Conservation (phyloP, 106 monocot genomes). For the Xerophyta viscosa region DNA sequence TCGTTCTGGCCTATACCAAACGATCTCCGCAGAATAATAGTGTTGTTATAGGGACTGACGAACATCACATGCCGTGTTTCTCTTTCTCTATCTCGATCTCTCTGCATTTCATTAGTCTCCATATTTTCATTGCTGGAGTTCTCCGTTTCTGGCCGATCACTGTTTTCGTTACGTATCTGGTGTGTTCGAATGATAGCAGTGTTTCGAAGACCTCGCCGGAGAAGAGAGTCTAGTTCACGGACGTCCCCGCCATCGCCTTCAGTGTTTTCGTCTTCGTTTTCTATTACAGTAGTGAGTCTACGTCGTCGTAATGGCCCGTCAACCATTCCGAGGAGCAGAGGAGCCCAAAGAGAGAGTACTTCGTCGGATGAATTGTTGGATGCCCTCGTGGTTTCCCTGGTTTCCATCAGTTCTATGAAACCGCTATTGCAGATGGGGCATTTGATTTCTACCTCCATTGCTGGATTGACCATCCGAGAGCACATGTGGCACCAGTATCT, state of each 20-base stretch:
- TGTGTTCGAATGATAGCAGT: constrained; percentile 34
- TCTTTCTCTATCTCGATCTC: constrained; percentile 17
- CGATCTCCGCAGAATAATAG: constrained; percentile 27
- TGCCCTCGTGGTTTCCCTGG: background rate
- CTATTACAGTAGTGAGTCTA: background rate
- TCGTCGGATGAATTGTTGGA: background rate
- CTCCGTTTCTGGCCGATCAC: constrained; percentile 7
- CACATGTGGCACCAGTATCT: constrained; percentile 45
- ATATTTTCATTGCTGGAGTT: background rate
- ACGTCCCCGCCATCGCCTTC: constrained; percentile 20
- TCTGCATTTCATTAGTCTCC: background rate
- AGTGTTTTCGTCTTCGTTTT: constrained; percentile 11
- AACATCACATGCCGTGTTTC: constrained; percentile 21
- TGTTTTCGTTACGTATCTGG: constrained; percentile 20
- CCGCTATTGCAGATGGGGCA: constrained; percentile 32
- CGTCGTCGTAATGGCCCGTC: background rate
- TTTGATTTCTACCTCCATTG: constrained; percentile 30
- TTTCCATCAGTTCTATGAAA: constrained; percentile 24
- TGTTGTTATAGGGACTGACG: constrained; percentile 45
- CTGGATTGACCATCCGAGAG: constrained; percentile 22
- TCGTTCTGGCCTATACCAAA: constrained; percentile 9
- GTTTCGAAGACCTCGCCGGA: constrained; percentile 27
- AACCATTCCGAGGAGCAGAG: constrained; percentile 19
- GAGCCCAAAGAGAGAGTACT: constrained; percentile 15
- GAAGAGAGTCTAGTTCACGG: constrained; percentile 18